Evolutionary conservation across 2,329 filamentous ascomycete genomes (phyloP).

Genomic region (Neonectria faginata): DNA sequence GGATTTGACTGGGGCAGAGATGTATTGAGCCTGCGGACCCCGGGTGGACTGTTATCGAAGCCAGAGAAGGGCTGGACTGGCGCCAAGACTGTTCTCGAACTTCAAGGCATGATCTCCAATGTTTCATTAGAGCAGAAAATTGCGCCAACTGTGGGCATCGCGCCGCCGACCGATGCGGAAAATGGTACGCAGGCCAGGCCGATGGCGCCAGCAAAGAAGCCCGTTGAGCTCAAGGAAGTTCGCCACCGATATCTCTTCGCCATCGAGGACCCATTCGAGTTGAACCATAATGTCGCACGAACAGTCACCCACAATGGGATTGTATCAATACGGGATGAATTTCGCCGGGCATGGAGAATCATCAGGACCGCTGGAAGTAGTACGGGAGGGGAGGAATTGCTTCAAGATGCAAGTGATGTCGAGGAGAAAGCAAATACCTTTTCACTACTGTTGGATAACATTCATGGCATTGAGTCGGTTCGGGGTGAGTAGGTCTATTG

Average conservation of each 20-base stretch:
- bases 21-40: slow-evolving; percentile 80
- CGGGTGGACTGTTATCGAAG: slow-evolving; percentile 78
- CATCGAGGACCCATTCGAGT: slow-evolving; percentile 92
- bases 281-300: slow-evolving; percentile 87
- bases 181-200: slow-evolving; percentile 28
- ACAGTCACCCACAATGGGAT: slow-evolving; percentile 88
- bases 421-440: slow-evolving; percentile 43
- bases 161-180: slow-evolving; percentile 7
- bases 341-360: slow-evolving; percentile 82
- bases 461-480: slow-evolving; percentile 47
- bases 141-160: background rate
- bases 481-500: background rate
- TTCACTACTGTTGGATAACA: slow-evolving; percentile 48
- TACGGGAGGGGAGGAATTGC: slow-evolving; percentile 59
- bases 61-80: slow-evolving; percentile 86
- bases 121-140: slow-evolving; percentile 33
- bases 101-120: slow-evolving; percentile 51
- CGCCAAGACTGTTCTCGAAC: slow-evolving; percentile 76
- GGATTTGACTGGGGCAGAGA: slow-evolving; percentile 85
- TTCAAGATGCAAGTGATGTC: slow-evolving; percentile 61
- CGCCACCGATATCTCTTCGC: slow-evolving; percentile 86
- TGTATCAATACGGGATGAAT: slow-evolving; percentile 85
- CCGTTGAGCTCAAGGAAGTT: slow-evolving; percentile 71
- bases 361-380: slow-evolving; percentile 65
- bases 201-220: slow-evolving; percentile 43